Conservation (phyloP, 139 green algal genomes). For the Picochlorum sp. region DNA sequence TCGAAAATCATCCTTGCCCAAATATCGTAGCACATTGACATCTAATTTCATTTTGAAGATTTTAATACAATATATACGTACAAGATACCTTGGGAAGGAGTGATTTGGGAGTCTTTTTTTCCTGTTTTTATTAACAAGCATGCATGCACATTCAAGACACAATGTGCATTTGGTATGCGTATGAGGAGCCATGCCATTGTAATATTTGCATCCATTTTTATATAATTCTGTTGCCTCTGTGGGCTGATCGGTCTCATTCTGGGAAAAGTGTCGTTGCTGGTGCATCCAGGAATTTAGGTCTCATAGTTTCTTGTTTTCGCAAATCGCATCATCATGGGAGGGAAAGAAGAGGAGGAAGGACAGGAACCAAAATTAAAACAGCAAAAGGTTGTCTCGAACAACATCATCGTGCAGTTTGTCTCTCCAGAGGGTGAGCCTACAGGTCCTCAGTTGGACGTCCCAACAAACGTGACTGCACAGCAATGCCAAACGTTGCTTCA, state of each 20-base stretch:
- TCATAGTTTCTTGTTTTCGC: too few species aligned
- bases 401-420: constrained; percentile 78
- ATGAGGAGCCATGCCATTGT: too few species aligned
- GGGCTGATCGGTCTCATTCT: too few species aligned
- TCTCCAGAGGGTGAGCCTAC: constrained; percentile 50
- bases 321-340: too few species aligned
- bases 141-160: too few species aligned
- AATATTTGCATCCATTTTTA: too few species aligned
- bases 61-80: neutral
- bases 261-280: too few species aligned
- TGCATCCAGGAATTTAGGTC: too few species aligned
- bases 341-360: constrained; percentile 18
- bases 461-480: constrained; percentile 56
- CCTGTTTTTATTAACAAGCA: too few species aligned
- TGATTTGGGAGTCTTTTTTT: too few species aligned
- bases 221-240: too few species aligned
- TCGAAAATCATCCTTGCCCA: constrained; percentile 91
- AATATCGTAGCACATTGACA: constrained; percentile 88
- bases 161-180: too few species aligned
- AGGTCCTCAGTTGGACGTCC: constrained; percentile 85
- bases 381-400: constrained; percentile 21
- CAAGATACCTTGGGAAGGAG: neutral
- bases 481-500: constrained; percentile 91
- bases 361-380: neutral
- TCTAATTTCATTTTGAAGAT: constrained; percentile 89